Conservation (phyloP, 148 eudicot genomes). For the Camellia sinensis region DNA sequence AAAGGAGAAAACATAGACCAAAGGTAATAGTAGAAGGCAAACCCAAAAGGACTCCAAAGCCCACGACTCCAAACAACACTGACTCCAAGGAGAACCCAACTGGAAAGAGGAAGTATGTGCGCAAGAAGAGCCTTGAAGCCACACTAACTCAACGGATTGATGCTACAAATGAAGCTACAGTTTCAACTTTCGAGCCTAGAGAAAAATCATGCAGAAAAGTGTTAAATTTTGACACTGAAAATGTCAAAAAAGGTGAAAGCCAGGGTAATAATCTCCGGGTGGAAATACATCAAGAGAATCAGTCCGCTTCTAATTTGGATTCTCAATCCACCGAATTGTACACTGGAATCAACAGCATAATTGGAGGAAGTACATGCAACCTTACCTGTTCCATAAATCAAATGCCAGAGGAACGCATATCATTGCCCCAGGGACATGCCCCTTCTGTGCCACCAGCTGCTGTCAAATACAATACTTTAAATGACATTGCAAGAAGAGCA, state of each 20-base stretch:
- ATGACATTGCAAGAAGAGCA: constrained; percentile 35
- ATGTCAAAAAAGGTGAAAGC: constrained; percentile 18
- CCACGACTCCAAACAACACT: constrained; percentile 24
- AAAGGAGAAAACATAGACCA: constrained; percentile 59
- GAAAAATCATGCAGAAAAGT: constrained; percentile 41
- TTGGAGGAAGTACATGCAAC: constrained; percentile 13
- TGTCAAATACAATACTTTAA: constrained; percentile 28
- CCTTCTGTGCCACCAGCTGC: constrained; percentile 18
- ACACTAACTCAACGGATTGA: constrained; percentile 14
- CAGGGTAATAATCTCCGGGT: constrained; percentile 19
- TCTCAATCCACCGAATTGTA: constrained; percentile 16
- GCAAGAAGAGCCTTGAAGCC: constrained; percentile 32
- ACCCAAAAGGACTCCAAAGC: constrained; percentile 40
- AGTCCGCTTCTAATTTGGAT: constrained; percentile 18
- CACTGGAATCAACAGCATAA: constrained; percentile 8
- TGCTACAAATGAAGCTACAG: constrained; percentile 14
- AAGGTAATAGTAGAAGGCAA: constrained; percentile 64
- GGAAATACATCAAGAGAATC: constrained; percentile 16
- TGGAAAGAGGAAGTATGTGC: constrained; percentile 59
- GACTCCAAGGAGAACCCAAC: constrained; percentile 27
- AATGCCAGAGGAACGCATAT: constrained; percentile 12
- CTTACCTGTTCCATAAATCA: constrained; percentile 12
- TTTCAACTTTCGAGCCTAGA: constrained; percentile 15
- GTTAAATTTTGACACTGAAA: constrained; percentile 44
- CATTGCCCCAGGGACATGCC: constrained; percentile 11